Percentiles rank a stretch among this genome's conserved stretches.
Conservation (phyloP, 106 monocot genomes). For the Triglochin maritima region DNA sequence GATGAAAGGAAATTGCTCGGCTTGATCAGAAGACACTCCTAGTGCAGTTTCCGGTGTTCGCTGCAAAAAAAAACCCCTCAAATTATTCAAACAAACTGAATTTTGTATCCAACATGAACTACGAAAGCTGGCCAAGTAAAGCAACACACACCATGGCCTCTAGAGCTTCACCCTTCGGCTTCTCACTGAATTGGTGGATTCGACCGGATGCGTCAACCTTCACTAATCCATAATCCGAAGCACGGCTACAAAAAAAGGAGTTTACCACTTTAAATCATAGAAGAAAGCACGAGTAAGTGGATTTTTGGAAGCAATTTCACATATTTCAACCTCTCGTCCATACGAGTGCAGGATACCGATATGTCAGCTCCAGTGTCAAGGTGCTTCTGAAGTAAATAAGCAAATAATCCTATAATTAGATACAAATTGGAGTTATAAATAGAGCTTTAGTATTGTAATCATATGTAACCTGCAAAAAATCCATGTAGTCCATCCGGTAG, state of each 20-base stretch:
- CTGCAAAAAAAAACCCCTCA: constrained; percentile 1
- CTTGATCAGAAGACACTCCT: constrained; percentile 8
- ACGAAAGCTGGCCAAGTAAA: not conserved
- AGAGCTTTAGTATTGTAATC: not conserved
- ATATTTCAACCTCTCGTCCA: constrained; percentile 10
- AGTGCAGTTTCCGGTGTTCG: constrained; percentile 5
- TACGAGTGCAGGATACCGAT: constrained; percentile 15
- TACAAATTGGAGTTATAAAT: not conserved
- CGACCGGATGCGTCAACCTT: constrained; percentile 12
- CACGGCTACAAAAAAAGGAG: constrained; percentile 8
- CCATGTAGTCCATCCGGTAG: constrained; percentile 21
- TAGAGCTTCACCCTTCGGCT: constrained; percentile 15
- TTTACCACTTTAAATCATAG: not conserved
- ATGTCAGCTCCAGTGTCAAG: constrained; percentile 10
- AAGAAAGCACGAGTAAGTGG: not conserved
- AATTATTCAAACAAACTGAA: not conserved
- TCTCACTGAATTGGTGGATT: constrained; percentile 9
- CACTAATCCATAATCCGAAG: constrained; percentile 17
- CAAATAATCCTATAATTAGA: not conserved
- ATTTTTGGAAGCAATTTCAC: not conserved
- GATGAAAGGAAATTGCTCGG: constrained; percentile 6
- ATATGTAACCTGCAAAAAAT: constrained; percentile 14
- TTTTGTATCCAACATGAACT: not conserved
- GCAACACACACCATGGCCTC: constrained; percentile 7
- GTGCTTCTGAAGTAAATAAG: constrained; percentile 11